These are phyloP conservation scores for Ascodesmis nigricans DNA, from an alignment of 495 filamentous ascomycete genomes.

Conservation along the genomic window DNA sequence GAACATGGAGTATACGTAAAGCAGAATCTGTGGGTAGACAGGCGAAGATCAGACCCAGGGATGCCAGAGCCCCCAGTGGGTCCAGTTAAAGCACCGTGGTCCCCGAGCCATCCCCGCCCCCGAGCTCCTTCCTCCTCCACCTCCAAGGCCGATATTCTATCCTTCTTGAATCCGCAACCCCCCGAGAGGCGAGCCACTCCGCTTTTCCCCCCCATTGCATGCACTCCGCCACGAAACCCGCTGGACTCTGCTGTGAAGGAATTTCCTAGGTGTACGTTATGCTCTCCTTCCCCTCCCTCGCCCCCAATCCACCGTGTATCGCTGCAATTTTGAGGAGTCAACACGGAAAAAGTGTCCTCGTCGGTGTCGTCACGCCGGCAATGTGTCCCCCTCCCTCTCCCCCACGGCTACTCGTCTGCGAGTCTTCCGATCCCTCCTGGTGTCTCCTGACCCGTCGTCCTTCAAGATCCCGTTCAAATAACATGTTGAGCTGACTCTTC, in stretches of 20 bases:
- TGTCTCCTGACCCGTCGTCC: not conserved
- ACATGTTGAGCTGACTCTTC: no score
- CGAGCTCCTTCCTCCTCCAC: no score
- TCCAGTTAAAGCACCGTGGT: no score
- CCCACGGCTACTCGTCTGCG: not conserved
- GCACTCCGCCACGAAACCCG: constrained; percentile 21
- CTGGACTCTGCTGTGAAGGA: constrained; percentile 22
- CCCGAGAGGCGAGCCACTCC: no score
- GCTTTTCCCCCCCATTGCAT: constrained; percentile 17
- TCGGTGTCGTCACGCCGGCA: not conserved
- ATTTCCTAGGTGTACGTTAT: constrained; percentile 15
- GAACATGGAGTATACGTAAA: no score
- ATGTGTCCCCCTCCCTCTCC: not conserved
- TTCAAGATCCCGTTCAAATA: no score
- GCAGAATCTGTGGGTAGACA: no score
- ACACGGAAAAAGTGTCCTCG: not conserved
- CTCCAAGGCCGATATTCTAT: no score
- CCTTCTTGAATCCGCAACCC: no score
- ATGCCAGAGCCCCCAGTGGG: no score
- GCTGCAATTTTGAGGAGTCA: constrained; percentile 1
- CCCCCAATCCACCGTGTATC: not conserved
- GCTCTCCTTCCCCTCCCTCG: not conserved
- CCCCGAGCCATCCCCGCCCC: no score
- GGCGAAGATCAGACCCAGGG: no score
- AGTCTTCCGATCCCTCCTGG: not conserved